Base-by-base conservation (phyloP, 345 rosid species). In the Jatropha curcas region DNA sequence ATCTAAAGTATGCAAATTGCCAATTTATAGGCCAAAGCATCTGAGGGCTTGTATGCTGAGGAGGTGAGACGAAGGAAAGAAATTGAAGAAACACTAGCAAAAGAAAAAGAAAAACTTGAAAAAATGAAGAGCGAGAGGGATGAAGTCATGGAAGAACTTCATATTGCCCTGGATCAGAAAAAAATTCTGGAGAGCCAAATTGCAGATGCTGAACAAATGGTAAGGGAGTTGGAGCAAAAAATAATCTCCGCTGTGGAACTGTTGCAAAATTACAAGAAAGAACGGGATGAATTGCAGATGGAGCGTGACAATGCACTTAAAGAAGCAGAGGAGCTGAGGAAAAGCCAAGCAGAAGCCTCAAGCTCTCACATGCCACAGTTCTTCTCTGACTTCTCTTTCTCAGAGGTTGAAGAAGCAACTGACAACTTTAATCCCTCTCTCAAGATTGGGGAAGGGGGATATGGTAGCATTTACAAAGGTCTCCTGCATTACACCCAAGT, bases 381-480 rank as follows among this genome's bases (percentile, higher is more conserved):
- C 83, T 88, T 82, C 81, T 82, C 90, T 8, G 91, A 90, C 64
- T 86, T 92, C 76, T 81, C 91, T 34, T 77, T 86, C 83, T 78
- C 87, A 41, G 98, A 94, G 82, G 83, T 92, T 59, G 73, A 84
- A 79, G 89, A 85, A 75, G 98, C 97, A 51, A 88, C 97, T 65
- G 48, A 34, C 57, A 84, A 84, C 59, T 92, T 92, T 76, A 88
- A 90, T 76, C 84, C 83, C 19, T 83, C 89, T 59, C 71, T 79
- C 79, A 92, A 89, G 85, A 90, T 94, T 65, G 98, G 94, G 39
- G 96, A 92, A 88, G 98, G 98, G 20, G 96, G 96, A 46, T 94
- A 89, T 80, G 98, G 97, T 57, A 92, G 87, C 85, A 87, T 92
- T 74, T 92, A 89, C 72, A 82, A 79, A 77, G 94, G 94, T 62